A percentile compares a stretch with the other conserved stretches of the same genome.
These are phyloP conservation scores for Chaetomiaceae sp. DNA, from an alignment of 2,329 filamentous ascomycete species.

Conservation along the genomic window DNA sequence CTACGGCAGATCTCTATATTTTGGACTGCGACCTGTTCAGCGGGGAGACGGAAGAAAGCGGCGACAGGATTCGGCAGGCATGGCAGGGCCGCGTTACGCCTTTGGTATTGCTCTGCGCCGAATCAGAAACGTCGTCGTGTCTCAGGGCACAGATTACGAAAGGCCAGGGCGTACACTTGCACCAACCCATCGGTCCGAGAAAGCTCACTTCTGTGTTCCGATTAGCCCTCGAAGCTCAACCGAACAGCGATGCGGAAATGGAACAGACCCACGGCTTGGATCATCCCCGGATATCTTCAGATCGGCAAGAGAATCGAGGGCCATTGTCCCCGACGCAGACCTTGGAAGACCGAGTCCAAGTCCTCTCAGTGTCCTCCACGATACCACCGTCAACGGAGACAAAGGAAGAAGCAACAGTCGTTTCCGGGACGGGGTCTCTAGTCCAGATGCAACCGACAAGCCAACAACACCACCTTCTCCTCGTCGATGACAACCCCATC, in stretches of 20 bases:
- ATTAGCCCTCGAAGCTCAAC: not conserved
- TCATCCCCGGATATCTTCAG: too few relatives aligned
- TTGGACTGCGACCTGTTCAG: conserved; percentile 12
- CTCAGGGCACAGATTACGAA: conserved; percentile 5
- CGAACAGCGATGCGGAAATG: not conserved
- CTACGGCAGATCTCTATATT: conserved; percentile 22
- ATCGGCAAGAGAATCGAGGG: too few relatives aligned
- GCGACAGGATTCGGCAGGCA: not conserved
- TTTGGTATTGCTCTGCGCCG: conserved; percentile 20
- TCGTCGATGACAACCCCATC: conserved; percentile 41
- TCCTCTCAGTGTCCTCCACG: too few relatives aligned
- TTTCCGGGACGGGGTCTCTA: not conserved
- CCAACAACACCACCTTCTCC: conserved; percentile 25
- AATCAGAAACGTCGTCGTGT: conserved; percentile 10
- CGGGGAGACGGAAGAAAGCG: not conserved
- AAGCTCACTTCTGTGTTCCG: conserved; percentile 18
- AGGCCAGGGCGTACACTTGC: conserved; percentile 12
- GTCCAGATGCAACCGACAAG: not conserved
- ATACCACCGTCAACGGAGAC: too few relatives aligned
- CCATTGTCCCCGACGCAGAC: too few relatives aligned
- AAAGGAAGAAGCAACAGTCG: too few relatives aligned
- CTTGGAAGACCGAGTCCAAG: too few relatives aligned
- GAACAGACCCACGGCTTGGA: too few relatives aligned
- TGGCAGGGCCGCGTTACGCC: conserved; percentile 3
- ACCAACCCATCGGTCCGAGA: conserved; percentile 20